A percentile compares a stretch with the other conserved stretches of the same genome.
These are phyloP conservation scores for Coemansia sp. DNA, from an alignment of 192 early-diverging fungal genomes.

Conservation along the genomic window DNA sequence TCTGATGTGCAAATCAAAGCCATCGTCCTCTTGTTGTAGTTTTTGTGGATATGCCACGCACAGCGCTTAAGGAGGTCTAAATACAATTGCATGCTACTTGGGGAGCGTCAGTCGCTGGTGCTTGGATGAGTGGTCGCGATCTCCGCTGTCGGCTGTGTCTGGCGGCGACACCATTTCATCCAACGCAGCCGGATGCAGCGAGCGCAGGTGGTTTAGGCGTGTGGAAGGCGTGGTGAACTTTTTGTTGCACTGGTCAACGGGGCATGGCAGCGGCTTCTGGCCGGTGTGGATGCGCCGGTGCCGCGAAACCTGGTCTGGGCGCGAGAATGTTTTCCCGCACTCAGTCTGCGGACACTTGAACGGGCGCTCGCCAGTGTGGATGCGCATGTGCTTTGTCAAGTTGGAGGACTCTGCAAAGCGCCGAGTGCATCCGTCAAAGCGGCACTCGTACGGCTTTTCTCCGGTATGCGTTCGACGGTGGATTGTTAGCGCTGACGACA, in stretches of 20 bases:
- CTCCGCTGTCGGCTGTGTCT: neutral
- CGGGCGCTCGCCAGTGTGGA: conserved; percentile 76
- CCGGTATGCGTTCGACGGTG: conserved; percentile 71
- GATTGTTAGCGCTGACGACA: conserved; percentile 68
- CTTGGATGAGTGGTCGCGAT: neutral
- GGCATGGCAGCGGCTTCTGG: conserved; percentile 37
- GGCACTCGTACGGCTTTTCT: conserved; percentile 70
- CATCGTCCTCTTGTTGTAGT: too few relatives aligned
- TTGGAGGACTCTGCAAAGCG: conserved; percentile 61
- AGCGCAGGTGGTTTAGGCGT: conserved; percentile 36
- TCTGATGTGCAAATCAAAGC: too few relatives aligned
- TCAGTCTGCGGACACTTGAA: conserved; percentile 65
- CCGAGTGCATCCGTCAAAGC: conserved; percentile 39
- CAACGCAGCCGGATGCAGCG: conserved; percentile 24
- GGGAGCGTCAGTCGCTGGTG: neutral
- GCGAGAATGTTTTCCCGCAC: conserved; percentile 73
- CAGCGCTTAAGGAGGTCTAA: neutral
- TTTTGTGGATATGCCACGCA: too few relatives aligned
- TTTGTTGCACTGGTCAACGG: conserved; percentile 35
- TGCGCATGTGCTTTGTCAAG: conserved; percentile 71
- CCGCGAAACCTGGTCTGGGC: conserved; percentile 68
- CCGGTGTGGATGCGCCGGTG: conserved; percentile 59
- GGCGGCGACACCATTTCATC: neutral
- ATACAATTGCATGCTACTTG: neutral
- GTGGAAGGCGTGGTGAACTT: conserved; percentile 38